Evolutionary conservation across 495 filamentous ascomycete genomes (phyloP).

Genomic region (Emericellopsis terricola): DNA sequence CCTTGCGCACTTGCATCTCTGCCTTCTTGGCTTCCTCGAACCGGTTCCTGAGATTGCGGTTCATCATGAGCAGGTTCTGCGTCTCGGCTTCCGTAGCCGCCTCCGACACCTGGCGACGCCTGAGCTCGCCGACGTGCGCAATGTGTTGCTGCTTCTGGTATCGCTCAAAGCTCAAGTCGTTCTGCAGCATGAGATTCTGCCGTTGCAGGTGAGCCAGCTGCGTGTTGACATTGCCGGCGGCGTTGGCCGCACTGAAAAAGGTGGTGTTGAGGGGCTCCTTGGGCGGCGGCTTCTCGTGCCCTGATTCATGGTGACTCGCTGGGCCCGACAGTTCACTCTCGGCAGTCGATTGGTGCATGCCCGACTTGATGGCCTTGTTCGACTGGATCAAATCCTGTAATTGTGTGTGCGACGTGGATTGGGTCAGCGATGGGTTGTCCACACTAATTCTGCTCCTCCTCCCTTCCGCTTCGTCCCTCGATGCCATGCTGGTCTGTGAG

Average conservation of each 20-base stretch:
- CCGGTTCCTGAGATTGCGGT: slow-evolving; percentile 46
- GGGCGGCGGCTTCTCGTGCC: slow-evolving; percentile 10
- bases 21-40: slow-evolving; percentile 48
- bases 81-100: slow-evolving; percentile 57
- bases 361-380: slow-evolving; percentile 30
- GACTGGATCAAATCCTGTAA: slow-evolving; percentile 36
- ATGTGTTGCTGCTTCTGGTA: slow-evolving; percentile 63
- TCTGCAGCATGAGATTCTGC: slow-evolving; percentile 46
- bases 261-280: slow-evolving; percentile 2
- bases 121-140: slow-evolving; percentile 52
- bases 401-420: slow-evolving; percentile 25
- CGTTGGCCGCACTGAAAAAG: slow-evolving; percentile 1
- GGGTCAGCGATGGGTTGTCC: slow-evolving; percentile 31
- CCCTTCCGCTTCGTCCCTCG: slow-evolving; percentile 19
- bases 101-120: slow-evolving; percentile 47
- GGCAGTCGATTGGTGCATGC: slow-evolving; percentile 28
- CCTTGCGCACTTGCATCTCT: slow-evolving; percentile 43
- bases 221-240: slow-evolving; percentile 7
- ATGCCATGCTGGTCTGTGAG: slow-evolving; percentile 22
- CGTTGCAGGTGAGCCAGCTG: slow-evolving; percentile 41
- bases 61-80: slow-evolving; percentile 53
- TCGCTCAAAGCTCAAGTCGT: slow-evolving; percentile 60
- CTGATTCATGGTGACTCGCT: slow-evolving; percentile 21
- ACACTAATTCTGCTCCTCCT: slow-evolving; percentile 16
- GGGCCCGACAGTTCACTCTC: slow-evolving; percentile 31